Evolutionary conservation across 305 asterid species (phyloP).

Genomic region (Nicotiana rustica): DNA sequence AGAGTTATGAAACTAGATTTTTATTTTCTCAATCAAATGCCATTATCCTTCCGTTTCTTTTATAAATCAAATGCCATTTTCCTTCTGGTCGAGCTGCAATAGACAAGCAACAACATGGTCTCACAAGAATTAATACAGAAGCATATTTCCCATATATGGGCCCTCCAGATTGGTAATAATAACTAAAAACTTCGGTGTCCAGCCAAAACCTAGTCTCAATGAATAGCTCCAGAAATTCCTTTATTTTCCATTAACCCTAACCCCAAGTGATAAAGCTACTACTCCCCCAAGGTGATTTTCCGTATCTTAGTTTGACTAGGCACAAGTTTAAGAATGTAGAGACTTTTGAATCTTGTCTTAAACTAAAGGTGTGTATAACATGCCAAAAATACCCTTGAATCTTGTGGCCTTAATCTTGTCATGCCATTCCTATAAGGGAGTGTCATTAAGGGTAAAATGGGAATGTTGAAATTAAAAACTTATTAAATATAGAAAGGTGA

Average conservation of each 20-base stretch:
- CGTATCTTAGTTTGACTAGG: neutral
- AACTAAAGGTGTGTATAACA: constrained; percentile 2
- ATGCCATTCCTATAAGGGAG: neutral
- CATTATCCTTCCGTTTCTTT: neutral
- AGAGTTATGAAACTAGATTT: constrained; percentile 5
- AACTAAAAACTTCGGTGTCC: neutral
- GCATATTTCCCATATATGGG: constrained; percentile 11
- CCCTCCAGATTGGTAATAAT: neutral
- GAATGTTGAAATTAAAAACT: constrained; percentile 5
- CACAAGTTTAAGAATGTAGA: neutral
- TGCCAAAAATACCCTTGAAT: neutral
- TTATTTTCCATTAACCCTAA: neutral
- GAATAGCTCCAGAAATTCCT: neutral
- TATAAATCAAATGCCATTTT: neutral
- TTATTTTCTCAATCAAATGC: constrained; percentile 12
- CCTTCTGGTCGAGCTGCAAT: constrained; percentile 25
- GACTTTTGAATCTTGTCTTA: neutral
- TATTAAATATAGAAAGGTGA: neutral
- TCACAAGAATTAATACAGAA: neutral
- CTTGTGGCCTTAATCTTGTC: neutral
- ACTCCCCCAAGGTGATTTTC: neutral
- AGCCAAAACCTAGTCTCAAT: neutral
- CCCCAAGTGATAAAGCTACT: neutral
- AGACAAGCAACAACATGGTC: constrained; percentile 20
- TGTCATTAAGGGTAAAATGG: neutral